Conservation (phyloP, 108 stramenopile genomes). For the Pseudonitzschia delicatissima region DNA sequence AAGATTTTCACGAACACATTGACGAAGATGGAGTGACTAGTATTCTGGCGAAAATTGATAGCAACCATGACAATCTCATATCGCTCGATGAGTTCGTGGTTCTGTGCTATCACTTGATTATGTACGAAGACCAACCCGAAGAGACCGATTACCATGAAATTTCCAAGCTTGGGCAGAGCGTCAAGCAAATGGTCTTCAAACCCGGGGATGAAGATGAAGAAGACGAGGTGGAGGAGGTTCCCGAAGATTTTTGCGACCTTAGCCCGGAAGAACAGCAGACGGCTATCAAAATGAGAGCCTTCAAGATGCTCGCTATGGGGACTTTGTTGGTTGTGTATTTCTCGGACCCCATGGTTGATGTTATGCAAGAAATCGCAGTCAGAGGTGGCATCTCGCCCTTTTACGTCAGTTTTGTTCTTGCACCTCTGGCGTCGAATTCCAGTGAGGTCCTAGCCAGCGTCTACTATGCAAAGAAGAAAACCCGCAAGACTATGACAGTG, state of each 20-base stretch:
- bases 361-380: constrained; percentile 86
- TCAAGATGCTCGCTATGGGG: constrained; percentile 81
- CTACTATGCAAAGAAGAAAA: constrained; percentile 94
- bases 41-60: constrained; percentile 67
- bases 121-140: constrained; percentile 18
- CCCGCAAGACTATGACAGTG: constrained; percentile 90
- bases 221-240: constrained; percentile 80
- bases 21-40: constrained; percentile 39
- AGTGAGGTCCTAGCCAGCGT: constrained; percentile 92
- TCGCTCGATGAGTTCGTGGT: constrained; percentile 88
- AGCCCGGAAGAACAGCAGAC: constrained; percentile 85
- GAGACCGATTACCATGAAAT: background rate
- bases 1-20: constrained; percentile 85
- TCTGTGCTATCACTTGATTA: constrained; percentile 75
- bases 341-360: constrained; percentile 98
- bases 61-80: constrained; percentile 64
- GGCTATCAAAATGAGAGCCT: constrained; percentile 82
- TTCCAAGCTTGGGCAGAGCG: background rate
- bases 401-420: constrained; percentile 96
- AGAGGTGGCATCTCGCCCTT: constrained; percentile 76
- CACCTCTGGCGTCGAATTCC: constrained; percentile 95
- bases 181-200: constrained; percentile 18
- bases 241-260: constrained; percentile 63
- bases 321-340: constrained; percentile 88
- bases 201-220: constrained; percentile 25